Evolutionary conservation across 192 early-diverging fungal genomes (phyloP).

Genomic region (Umbelopsis vinacea): DNA sequence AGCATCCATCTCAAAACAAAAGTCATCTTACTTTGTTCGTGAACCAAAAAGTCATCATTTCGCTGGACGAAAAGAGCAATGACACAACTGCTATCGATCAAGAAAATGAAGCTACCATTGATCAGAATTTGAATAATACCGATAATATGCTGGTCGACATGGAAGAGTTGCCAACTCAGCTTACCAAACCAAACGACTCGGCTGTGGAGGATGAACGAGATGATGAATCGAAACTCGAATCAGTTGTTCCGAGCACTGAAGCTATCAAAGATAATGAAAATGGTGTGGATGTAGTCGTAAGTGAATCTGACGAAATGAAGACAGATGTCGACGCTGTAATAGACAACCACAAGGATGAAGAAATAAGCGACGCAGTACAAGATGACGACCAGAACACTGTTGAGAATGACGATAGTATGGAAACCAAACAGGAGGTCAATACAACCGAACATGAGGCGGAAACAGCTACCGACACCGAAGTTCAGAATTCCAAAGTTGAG

Average conservation of each 20-base stretch:
- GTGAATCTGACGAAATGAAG: too few species aligned
- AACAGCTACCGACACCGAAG: background rate
- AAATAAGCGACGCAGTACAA: background rate
- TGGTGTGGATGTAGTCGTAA: too few species aligned
- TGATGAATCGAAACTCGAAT: background rate
- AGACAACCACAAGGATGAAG: background rate
- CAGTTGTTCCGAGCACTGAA: too few species aligned
- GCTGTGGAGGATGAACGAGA: background rate
- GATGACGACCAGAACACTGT: background rate
- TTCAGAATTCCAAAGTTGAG: background rate
- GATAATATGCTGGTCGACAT: background rate
- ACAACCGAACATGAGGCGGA: background rate
- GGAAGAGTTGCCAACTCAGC: background rate
- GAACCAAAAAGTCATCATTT: constrained; percentile 17
- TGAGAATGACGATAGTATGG: background rate
- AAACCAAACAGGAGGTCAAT: background rate
- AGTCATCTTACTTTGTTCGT: background rate
- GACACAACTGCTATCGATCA: background rate
- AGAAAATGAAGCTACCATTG: background rate
- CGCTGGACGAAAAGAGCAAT: constrained; percentile 13
- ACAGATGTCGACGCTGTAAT: background rate
- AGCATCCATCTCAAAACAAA: background rate
- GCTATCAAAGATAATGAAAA: too few species aligned
- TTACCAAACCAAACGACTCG: background rate
- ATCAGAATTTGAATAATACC: background rate